Base-by-base conservation (phyloP, 768 basidiomycete genomes). In the Gyrodon lividus region DNA sequence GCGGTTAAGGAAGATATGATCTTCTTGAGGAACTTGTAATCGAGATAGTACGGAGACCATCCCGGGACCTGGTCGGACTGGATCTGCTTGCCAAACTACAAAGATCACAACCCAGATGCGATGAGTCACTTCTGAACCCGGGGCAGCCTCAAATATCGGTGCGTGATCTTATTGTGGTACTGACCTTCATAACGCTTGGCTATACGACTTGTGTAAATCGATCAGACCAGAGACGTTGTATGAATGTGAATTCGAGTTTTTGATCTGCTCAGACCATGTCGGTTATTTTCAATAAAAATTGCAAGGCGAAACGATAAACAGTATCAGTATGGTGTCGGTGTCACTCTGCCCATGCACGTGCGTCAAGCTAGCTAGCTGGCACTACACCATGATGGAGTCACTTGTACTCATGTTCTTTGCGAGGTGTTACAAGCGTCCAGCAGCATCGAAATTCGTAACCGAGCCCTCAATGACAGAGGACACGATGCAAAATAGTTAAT, bases 11-110 rank as follows among this genome's bases (percentile, higher is more conserved):
- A 97, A 54, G 95, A 96, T 63, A 99, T 94, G 63, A 98, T 98
- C 80, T 98, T 93, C 75, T 97, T 97, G 68, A 97, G 79, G 62
- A 88, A 89, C 77, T 99, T 99, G 82, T 99, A 99, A 74, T 98
- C 95, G 53, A 98, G 83, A 73, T 98, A 98, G 75, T 91, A 92
- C 38, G 77, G 68, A 24, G 91, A 92, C 96, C 96, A 99, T 74
- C 95, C 96, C 46, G 96, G 94, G 48, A 98, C 86, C 75, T 97
- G 93, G 69, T 96, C 89, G 26, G 89, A 84, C 70, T 93, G 94
- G 56, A 99, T 93, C 55, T 92, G 89, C 77, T 99, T 99, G 62
- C 97, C 97, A 71, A 99, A 99, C 95, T 98, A 66, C 41, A 62
- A 6, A 38, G 55, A 41, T 48, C 12, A 40, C 38, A 44, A 35